These are phyloP conservation scores for Leishmania tropica DNA, from an alignment of 208 protist genomes.

Conservation along the genomic window DNA sequence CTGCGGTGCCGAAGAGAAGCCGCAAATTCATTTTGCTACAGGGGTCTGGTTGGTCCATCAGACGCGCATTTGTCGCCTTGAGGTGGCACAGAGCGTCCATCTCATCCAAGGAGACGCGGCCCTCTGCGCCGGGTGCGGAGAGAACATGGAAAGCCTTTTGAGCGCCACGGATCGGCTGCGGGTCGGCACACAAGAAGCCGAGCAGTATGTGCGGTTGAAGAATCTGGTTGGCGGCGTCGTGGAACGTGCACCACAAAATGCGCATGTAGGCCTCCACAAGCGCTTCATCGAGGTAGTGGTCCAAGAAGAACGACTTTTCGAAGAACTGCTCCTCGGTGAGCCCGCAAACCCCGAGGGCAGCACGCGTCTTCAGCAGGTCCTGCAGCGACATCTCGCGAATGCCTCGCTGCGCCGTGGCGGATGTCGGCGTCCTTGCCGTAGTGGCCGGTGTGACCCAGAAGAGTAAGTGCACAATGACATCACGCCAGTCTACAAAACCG, in stretches of 20 bases:
- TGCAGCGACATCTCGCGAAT: slow-evolving; percentile 58
- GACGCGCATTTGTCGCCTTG: slow-evolving; percentile 57
- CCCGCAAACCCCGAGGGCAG: slow-evolving; percentile 37
- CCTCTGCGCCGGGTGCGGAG: slow-evolving; percentile 18
- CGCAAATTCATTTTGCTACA: slow-evolving; percentile 62
- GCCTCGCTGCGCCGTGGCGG: slow-evolving; percentile 22
- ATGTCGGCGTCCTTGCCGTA: neutral
- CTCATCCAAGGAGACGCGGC: slow-evolving; percentile 31
- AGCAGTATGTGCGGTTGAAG: slow-evolving; percentile 62
- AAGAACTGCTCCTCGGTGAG: slow-evolving; percentile 59
- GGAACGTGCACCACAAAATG: slow-evolving; percentile 82
- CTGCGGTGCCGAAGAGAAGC: slow-evolving; percentile 45
- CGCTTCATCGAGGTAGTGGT: slow-evolving; percentile 41
- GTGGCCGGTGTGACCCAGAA: slow-evolving; percentile 71
- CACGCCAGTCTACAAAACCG: slow-evolving; percentile 86
- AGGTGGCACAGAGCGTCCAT: slow-evolving; percentile 49
- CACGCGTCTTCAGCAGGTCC: slow-evolving; percentile 54
- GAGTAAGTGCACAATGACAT: slow-evolving; percentile 82
- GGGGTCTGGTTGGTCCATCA: slow-evolving; percentile 57
- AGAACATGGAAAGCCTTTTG: slow-evolving; percentile 86
- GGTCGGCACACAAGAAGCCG: slow-evolving; percentile 76
- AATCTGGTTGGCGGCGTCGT: slow-evolving; percentile 27
- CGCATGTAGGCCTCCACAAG: slow-evolving; percentile 60
- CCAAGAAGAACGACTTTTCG: slow-evolving; percentile 70
- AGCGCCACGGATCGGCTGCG: slow-evolving; percentile 77